Base-by-base conservation (phyloP, 2,329 filamentous ascomycete genomes). In the Aschersonia sp. region DNA sequence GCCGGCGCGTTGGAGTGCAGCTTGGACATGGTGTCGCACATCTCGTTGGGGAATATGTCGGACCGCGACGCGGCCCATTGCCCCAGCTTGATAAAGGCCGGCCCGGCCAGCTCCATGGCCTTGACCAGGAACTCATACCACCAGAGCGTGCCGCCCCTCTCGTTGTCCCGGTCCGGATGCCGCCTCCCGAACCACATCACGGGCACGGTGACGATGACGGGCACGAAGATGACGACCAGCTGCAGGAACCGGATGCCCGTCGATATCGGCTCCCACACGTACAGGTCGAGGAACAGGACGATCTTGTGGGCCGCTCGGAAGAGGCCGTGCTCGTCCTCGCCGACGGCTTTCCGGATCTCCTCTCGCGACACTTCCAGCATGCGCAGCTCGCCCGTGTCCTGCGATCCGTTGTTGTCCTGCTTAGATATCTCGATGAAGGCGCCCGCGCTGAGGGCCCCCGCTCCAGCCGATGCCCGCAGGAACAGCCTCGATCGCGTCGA, bases 1-100 rank as follows among this genome's bases (percentile, higher is more conserved):
- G 92, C 89, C 0, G 90, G 89, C 1, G 92, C 90, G 61, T 97
- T 81, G 2, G 92, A 96, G 66, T 98, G 92, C 43, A 98, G 75
- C 52, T 88, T 85, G 1, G 89, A 94, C 90, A 98, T 92, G 61
- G 89, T 81, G 42, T 78, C 78, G 67, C 92, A 98, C 77, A 98
- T 80, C 63, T 96, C 82, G 29, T 76, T 84, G 2, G 92, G 92
- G 61, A 98, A 98, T 59, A 98, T 95, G 65, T 98, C 92, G 42
- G 89, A 86, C 61, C 92, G 77, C 5, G 92, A 97, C 4, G 92
- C 92, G 14, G 92, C 92, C 92, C 92, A 98, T 80, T 98, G 92
- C 12, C 92, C 92, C 47, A 98, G 78, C 81, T 98, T 98, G 68
- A 98, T 98, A 60, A 98, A 98, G 0, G 92, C 88, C 43, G 92